Conservation (phyloP, 129 eudicot genomes). For the Calendula officinalis region DNA sequence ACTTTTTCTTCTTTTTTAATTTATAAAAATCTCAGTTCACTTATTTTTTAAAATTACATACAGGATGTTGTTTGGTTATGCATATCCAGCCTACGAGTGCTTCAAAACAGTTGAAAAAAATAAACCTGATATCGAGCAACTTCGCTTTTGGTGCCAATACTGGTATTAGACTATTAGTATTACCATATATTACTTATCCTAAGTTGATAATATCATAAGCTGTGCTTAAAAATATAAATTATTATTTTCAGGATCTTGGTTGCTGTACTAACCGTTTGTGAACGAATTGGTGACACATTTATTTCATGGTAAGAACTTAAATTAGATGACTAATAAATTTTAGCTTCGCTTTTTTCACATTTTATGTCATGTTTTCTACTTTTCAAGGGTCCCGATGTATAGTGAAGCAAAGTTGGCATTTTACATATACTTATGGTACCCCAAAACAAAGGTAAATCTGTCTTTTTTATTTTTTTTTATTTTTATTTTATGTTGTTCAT, state of each 20-base stretch:
- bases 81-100: conserved; percentile 95
- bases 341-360: conserved; percentile 3
- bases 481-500: conserved; percentile 3
- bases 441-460: conserved; percentile 70
- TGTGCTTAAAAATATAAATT: conserved; percentile 11
- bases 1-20: neutral
- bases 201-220: neutral
- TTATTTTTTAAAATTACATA: conserved; percentile 13
- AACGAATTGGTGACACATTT: conserved; percentile 78
- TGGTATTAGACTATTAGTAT: conserved; percentile 64
- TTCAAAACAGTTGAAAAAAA: conserved; percentile 78
- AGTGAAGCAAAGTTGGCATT: conserved; percentile 96
- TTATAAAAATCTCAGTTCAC: conserved; percentile 4
- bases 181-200: neutral
- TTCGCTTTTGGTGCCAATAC: conserved; percentile 96
- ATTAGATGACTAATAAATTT: neutral
- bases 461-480: neutral
- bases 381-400: conserved; percentile 90
- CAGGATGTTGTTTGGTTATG: conserved; percentile 94
- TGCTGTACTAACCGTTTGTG: conserved; percentile 73
- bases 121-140: conserved; percentile 78
- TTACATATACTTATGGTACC: conserved; percentile 81
- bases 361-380: conserved; percentile 16
- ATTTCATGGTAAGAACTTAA: conserved; percentile 67
- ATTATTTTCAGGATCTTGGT: conserved; percentile 76